A percentile compares a stretch with the other conserved stretches of the same genome.
phyloP scores from a whole-genome alignment of 805 yeast species.

The Teunomyces barrocoloradensis region DNA sequence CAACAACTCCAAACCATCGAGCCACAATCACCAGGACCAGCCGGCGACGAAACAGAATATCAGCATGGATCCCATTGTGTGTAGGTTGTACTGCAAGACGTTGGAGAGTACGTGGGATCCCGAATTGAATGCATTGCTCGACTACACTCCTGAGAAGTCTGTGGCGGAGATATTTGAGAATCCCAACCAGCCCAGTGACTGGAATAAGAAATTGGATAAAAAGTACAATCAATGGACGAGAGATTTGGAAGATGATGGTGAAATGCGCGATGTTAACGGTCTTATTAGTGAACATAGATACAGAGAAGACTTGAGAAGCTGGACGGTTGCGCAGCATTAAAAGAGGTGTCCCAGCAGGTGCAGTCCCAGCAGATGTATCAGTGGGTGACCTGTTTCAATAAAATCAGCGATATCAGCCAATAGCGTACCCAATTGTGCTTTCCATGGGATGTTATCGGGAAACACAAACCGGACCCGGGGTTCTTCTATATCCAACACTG shows the following conservation, averaged over 20 bases:
- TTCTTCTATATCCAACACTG: background rate
- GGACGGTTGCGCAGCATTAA: conserved; percentile 25
- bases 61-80: conserved; percentile 48
- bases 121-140: conserved; percentile 44
- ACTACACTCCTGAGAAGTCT: conserved; percentile 63
- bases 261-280: conserved; percentile 32
- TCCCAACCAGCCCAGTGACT: conserved; percentile 38
- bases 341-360: too few relatives aligned
- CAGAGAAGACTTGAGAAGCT: conserved; percentile 42
- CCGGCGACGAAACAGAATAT: background rate
- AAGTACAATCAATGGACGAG: conserved; percentile 10
- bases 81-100: conserved; percentile 50
- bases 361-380: background rate
- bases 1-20: background rate
- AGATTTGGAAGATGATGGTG: conserved; percentile 12
- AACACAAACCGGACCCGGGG: background rate
- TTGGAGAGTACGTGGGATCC: conserved; percentile 65
- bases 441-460: background rate
- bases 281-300: conserved; percentile 35
- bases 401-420: conserved; percentile 4
- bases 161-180: conserved; percentile 73
- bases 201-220: conserved; percentile 12
- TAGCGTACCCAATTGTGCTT: conserved; percentile 1
- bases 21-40: conserved; percentile 1
- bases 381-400: background rate